phyloP scores from a whole-genome alignment of 1,139 yeast species.

The Suhomyces yuchorum region DNA sequence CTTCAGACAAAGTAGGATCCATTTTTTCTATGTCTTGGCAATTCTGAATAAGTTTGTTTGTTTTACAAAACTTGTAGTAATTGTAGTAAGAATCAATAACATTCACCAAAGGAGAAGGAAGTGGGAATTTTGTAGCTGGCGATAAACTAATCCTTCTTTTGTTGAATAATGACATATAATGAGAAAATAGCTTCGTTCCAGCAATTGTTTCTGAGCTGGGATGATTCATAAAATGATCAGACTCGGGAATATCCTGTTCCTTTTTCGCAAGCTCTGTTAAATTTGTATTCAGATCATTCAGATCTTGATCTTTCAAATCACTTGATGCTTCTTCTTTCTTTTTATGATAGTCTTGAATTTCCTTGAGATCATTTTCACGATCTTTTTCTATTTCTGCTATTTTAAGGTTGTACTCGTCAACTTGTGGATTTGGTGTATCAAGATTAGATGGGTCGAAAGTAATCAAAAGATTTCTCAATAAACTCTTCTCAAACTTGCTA shows the following conservation, averaged over 20 bases:
- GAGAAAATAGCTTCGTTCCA: slow-evolving; percentile 20
- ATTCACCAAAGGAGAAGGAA: slow-evolving; percentile 61
- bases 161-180: slow-evolving; percentile 53
- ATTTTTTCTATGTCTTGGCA: slow-evolving; percentile 20
- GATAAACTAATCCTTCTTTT: slow-evolving; percentile 65
- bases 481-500: slow-evolving; percentile 76
- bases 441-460: slow-evolving; percentile 11
- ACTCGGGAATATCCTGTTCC: not conserved
- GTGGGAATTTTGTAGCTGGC: slow-evolving; percentile 69
- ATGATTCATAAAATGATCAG: not conserved
- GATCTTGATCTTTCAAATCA: not conserved
- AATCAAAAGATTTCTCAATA: slow-evolving; percentile 64
- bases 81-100: slow-evolving; percentile 57
- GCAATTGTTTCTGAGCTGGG: slow-evolving; percentile 5
- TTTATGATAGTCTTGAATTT: not conserved
- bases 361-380: not conserved
- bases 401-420: slow-evolving; percentile 9
- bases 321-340: not conserved
- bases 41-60: slow-evolving; percentile 26
- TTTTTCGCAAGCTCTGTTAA: not conserved
- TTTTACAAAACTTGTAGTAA: slow-evolving; percentile 37
- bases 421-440: slow-evolving; percentile 12
- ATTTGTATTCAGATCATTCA: not conserved
- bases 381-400: slow-evolving; percentile 12
- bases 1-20: slow-evolving; percentile 29